Evolutionary conservation across 106 monocot species (phyloP), one percentile per base, ranked within the genome.

Genomic region (Posidonia australis): DNA sequence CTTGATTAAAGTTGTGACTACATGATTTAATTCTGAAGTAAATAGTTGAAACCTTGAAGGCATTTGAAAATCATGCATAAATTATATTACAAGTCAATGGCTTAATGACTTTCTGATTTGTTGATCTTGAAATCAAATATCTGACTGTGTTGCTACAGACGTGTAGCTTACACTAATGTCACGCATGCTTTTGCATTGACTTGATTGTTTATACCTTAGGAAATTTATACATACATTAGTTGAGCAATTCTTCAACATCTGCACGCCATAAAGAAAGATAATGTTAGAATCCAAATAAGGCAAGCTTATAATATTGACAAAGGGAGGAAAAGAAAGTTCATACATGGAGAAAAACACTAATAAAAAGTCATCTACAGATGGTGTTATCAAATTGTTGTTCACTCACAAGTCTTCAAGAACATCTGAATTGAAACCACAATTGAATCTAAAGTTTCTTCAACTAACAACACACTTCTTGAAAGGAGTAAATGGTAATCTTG

Each of bases 161-260:
- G 90, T 87, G 57, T 98, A 98, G 72, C 96, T 98, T 13, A 98
- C 96, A 21, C 96, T 90, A 78, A 90, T 98, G 56, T 98, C 96
- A 36, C 80, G 70, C 67, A 73, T 77, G 77, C 63, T 87, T 67
- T 77, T 90, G 82, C 96, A 98, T 64, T 96, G 90, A 75, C 87
- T 90, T 5, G 96, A 96, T 63, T 90, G 96, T 72, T 96, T 90
- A 30, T 96, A 96, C 28, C 72, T 78, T 47, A 96, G 10, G 66
- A 98, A 91, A 48, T 70, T 74, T 54, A 98, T 81, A 24, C 45
- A 82, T 0, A 98, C 67, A 54, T 85, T 98, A 10, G 80, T 74
- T 5, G 87, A 79, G 72, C 81, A 77, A 67, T 76, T 85, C 74
- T 70, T 83, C 51, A 88, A 66, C 98, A 91, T 98, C 98, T 98